Evolutionary conservation across 2,329 filamentous ascomycete genomes (phyloP).

Genomic region (Aspergillus spinulosporus): DNA sequence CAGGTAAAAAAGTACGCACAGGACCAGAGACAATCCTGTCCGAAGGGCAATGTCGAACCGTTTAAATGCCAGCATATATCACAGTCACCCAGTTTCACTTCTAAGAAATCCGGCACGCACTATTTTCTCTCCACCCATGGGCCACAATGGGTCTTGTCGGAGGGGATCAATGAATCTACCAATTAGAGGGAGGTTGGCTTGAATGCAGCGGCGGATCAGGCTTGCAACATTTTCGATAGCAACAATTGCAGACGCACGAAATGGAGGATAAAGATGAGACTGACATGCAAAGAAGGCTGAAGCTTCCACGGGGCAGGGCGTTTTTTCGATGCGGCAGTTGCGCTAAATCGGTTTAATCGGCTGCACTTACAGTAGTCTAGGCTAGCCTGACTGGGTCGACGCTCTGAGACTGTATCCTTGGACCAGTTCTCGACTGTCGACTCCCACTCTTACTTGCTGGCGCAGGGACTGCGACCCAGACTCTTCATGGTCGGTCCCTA

Average conservation of each 20-base stretch:
- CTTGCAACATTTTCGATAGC: not conserved
- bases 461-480: not conserved
- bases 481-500: not conserved
- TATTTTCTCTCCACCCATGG: slow-evolving; percentile 13
- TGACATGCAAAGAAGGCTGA: not conserved
- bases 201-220: slow-evolving; percentile 1
- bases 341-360: slow-evolving; percentile 15
- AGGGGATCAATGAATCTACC: not conserved
- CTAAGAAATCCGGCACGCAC: not conserved
- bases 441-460: not conserved
- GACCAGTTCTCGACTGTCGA: too few species aligned
- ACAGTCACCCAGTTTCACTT: too few species aligned
- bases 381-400: too few species aligned
- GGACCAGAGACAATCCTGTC: too few species aligned
- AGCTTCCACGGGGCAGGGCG: slow-evolving; percentile 10
- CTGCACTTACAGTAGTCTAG: not conserved
- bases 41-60: too few species aligned
- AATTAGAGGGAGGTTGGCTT: not conserved
- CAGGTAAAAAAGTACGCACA: too few species aligned
- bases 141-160: slow-evolving; percentile 1
- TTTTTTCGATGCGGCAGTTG: slow-evolving; percentile 18
- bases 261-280: not conserved
- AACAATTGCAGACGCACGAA: not conserved
- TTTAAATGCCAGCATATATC: too few species aligned
- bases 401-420: too few species aligned